Percentiles rank a stretch among this genome's conserved stretches.
Conservation (phyloP, 331 rosid genomes). For the Quercus tomentella region DNA sequence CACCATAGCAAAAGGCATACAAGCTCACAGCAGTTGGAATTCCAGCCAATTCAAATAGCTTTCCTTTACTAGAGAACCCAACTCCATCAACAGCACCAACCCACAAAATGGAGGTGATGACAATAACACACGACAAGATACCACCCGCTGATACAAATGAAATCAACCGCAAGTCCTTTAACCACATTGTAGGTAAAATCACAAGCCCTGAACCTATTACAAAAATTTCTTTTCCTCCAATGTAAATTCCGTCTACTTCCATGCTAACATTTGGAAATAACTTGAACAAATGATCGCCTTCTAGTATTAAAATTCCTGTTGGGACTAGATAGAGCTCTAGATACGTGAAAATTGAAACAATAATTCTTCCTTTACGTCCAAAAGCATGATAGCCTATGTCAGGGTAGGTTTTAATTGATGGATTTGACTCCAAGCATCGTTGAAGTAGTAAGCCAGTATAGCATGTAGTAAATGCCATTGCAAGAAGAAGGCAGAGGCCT, state of each 20-base stretch:
- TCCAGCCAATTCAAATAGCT: constrained; percentile 2
- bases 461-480: background rate
- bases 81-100: constrained; percentile 6
- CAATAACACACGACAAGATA: background rate
- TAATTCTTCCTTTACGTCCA: background rate
- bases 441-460: constrained; percentile 7
- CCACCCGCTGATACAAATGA: constrained; percentile 12
- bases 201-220: background rate
- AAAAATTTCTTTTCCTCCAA: background rate
- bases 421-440: constrained; percentile 1
- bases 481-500: background rate
- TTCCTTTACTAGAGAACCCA: constrained; percentile 3
- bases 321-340: constrained; percentile 10
- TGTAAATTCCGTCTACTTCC: background rate
- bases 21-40: constrained; percentile 13
- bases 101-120: constrained; percentile 6
- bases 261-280: constrained; percentile 5
- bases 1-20: constrained; percentile 10
- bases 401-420: constrained; percentile 1
- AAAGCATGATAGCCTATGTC: constrained; percentile 5
- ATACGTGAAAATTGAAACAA: constrained; percentile 1
- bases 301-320: constrained; percentile 5
- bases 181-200: constrained; percentile 13
- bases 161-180: constrained; percentile 11
- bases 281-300: constrained; percentile 10